Conservation (phyloP, 257 asterid genomes). For the Nicotiana tomentosiformis region DNA sequence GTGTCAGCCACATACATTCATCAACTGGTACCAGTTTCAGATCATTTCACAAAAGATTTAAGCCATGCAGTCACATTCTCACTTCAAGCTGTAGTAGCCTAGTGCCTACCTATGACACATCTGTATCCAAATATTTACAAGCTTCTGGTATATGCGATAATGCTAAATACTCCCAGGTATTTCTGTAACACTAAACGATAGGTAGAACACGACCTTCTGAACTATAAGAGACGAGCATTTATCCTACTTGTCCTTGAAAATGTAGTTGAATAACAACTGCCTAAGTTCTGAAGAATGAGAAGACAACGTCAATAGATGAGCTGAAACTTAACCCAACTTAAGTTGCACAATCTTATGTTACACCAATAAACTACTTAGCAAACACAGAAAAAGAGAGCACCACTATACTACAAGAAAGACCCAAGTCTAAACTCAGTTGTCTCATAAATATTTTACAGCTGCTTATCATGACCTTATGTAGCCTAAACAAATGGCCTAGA, state of each 20-base stretch:
- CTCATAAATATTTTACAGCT: not conserved
- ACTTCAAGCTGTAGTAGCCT: not conserved
- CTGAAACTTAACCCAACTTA: not conserved
- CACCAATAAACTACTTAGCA: not conserved
- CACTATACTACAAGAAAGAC: not conserved
- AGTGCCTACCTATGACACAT: not conserved
- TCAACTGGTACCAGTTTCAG: not conserved
- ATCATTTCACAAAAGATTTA: not conserved
- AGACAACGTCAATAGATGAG: not conserved
- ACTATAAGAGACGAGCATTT: not conserved
- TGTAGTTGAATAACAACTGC: not conserved
- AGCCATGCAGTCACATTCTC: not conserved
- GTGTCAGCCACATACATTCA: not conserved
- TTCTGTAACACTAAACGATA: not conserved
- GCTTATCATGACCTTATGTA: not conserved
- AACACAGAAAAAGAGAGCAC: not conserved
- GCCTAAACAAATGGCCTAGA: not conserved
- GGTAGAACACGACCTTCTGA: not conserved
- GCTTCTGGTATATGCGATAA: not conserved
- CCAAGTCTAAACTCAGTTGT: conserved; percentile 3
- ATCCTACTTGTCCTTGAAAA: not conserved
- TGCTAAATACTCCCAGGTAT: not conserved
- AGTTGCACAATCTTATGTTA: conserved; percentile 3
- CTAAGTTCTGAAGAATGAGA: not conserved
- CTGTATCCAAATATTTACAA: not conserved